Percentiles rank a stretch among this genome's conserved stretches.
These are phyloP conservation scores for Aquilaria malaccensis DNA, from an alignment of 345 rosid genomes.

Conservation along the genomic window DNA sequence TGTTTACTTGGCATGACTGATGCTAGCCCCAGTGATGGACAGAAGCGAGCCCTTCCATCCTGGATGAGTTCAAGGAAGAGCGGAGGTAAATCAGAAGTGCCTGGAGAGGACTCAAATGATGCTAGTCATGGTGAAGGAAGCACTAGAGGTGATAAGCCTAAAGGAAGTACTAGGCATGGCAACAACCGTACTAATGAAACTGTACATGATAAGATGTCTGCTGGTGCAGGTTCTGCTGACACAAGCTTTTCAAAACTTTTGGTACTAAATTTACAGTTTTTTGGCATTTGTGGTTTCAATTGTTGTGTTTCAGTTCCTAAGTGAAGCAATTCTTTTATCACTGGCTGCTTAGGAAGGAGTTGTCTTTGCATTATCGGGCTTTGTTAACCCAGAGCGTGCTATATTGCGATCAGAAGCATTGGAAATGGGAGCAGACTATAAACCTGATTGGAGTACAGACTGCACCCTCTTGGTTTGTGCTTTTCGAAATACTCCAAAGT, in stretches of 20 bases:
- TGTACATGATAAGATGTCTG: slow-evolving; percentile 2
- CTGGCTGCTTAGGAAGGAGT: slow-evolving; percentile 71
- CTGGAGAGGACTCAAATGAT: slow-evolving; percentile 25
- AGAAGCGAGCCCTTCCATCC: slow-evolving; percentile 67
- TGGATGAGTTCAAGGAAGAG: slow-evolving; percentile 62
- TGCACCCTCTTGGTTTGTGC: slow-evolving; percentile 84
- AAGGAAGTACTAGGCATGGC: slow-evolving; percentile 8
- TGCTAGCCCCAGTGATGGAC: slow-evolving; percentile 19
- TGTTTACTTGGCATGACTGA: slow-evolving; percentile 25
- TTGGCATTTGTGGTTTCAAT: neutral
- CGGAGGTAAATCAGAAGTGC: slow-evolving; percentile 11
- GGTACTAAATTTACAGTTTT: slow-evolving; percentile 30
- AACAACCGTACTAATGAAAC: slow-evolving; percentile 11
- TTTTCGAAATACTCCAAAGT: slow-evolving; percentile 86
- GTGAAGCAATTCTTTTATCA: slow-evolving; percentile 12
- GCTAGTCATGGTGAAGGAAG: slow-evolving; percentile 14
- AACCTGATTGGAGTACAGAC: slow-evolving; percentile 71
- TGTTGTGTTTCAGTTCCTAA: slow-evolving; percentile 5
- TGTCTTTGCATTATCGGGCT: slow-evolving; percentile 77
- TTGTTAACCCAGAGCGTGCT: slow-evolving; percentile 81
- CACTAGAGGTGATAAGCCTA: slow-evolving; percentile 7
- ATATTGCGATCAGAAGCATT: slow-evolving; percentile 73
- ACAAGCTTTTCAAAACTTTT: slow-evolving; percentile 40
- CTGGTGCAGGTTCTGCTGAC: slow-evolving; percentile 18
- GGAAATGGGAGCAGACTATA: slow-evolving; percentile 82